Conservation (phyloP, 129 eudicot species). For the Centaurea solstitialis region DNA sequence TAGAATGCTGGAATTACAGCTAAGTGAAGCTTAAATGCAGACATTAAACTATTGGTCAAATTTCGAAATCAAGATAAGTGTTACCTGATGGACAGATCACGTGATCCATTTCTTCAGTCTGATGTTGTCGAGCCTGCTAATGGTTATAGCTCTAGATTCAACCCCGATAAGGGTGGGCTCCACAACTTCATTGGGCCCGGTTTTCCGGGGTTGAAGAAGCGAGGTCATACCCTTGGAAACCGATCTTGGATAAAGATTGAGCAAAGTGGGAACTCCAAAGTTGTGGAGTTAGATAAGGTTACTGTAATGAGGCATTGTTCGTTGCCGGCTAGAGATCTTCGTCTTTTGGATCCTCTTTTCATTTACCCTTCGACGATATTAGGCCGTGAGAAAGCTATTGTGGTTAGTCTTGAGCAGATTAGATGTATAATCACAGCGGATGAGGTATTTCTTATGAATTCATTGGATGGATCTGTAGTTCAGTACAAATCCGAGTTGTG, state of each 20-base stretch:
- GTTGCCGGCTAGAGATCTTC: slow-evolving; percentile 95
- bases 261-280: slow-evolving; percentile 66
- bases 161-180: slow-evolving; percentile 38
- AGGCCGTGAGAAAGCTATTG: slow-evolving; percentile 97
- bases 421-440: slow-evolving; percentile 96
- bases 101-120: slow-evolving; percentile 40
- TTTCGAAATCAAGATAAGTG: slow-evolving; percentile 18
- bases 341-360: slow-evolving; percentile 94
- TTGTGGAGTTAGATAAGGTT: slow-evolving; percentile 83
- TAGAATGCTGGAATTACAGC: slow-evolving; percentile 22
- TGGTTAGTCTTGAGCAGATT: slow-evolving; percentile 89
- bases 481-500: slow-evolving; percentile 76
- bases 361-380: slow-evolving; percentile 87
- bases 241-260: slow-evolving; percentile 96
- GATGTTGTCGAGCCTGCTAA: slow-evolving; percentile 38
- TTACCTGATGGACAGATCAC: slow-evolving; percentile 58
- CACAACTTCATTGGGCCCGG: slow-evolving; percentile 44
- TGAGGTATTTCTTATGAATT: slow-evolving; percentile 91
- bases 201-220: slow-evolving; percentile 78
- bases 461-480: slow-evolving; percentile 80
- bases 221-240: slow-evolving; percentile 77
- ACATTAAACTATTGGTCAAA: slow-evolving; percentile 34
- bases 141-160: slow-evolving; percentile 41
- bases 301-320: slow-evolving; percentile 88
- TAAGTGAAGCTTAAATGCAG: slow-evolving; percentile 37